Conservation (phyloP, 106 monocot species). For the Vanilla planifolia region DNA sequence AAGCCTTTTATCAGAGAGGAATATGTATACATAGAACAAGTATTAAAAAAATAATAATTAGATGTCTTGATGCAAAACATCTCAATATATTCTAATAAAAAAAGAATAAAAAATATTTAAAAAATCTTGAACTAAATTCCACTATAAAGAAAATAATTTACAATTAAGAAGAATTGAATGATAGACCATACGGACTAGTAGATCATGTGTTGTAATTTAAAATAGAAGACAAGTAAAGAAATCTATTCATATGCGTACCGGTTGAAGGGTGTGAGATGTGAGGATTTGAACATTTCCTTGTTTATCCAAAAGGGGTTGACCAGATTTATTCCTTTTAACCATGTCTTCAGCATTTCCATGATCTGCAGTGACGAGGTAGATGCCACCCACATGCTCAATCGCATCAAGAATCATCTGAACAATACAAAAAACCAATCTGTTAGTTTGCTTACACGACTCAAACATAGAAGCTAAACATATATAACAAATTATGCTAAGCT, state of each 20-base stretch:
- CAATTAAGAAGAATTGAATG: too few species aligned
- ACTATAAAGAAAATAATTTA: too few species aligned
- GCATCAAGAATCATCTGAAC: slow-evolving; percentile 58
- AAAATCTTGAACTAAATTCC: too few species aligned
- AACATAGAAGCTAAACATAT: too few species aligned
- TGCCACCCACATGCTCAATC: slow-evolving; percentile 51
- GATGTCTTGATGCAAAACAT: background rate
- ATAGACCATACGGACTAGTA: too few species aligned
- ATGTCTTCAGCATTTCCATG: slow-evolving; percentile 80
- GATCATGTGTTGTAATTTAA: too few species aligned
- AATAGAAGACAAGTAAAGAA: background rate
- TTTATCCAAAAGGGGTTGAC: slow-evolving; percentile 33
- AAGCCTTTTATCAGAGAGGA: too few species aligned
- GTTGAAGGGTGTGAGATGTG: slow-evolving; percentile 71
- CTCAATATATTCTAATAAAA: background rate
- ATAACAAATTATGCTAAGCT: too few species aligned
- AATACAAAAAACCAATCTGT: too few species aligned
- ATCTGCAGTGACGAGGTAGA: slow-evolving; percentile 68
- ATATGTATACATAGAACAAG: too few species aligned
- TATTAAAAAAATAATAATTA: background rate
- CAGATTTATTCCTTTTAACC: slow-evolving; percentile 64
- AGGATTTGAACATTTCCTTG: slow-evolving; percentile 48
- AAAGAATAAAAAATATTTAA: too few species aligned
- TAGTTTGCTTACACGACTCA: too few species aligned
- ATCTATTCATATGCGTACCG: slow-evolving; percentile 22